Conservation (phyloP, 1,139 yeast species). For the Eremothecium cymbalariae region DNA sequence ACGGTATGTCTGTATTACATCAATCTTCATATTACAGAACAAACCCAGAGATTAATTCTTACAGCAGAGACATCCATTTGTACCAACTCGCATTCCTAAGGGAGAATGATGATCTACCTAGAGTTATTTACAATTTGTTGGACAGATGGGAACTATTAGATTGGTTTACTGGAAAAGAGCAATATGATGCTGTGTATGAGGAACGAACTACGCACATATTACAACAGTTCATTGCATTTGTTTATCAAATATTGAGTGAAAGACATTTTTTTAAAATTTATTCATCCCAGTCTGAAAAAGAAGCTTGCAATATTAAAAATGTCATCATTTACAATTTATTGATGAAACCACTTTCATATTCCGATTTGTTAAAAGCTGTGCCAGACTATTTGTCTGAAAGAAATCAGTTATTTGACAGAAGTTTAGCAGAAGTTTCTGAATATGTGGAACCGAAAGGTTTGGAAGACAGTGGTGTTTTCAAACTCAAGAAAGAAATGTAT, state of each 20-base stretch:
- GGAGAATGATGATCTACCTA: constrained; percentile 37
- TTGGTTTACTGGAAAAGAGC: constrained; percentile 42
- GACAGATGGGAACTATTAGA: constrained; percentile 53
- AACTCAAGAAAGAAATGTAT: constrained; percentile 41
- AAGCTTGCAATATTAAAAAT: constrained; percentile 30
- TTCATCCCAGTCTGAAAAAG: constrained; percentile 28
- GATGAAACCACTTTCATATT: constrained; percentile 47
- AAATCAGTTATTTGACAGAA: constrained; percentile 33
- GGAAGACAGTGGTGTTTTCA: constrained; percentile 50
- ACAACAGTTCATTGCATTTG: constrained; percentile 46
- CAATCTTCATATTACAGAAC: constrained; percentile 37
- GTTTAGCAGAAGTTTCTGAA: constrained; percentile 41
- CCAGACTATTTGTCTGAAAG: constrained; percentile 35
- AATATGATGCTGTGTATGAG: constrained; percentile 45
- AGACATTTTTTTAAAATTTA: constrained; percentile 40
- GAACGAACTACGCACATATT: constrained; percentile 46
- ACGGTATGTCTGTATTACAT: constrained; percentile 47
- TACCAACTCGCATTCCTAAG: constrained; percentile 46
- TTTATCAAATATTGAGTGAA: constrained; percentile 50
- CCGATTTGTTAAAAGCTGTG: constrained; percentile 38
- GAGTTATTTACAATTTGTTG: constrained; percentile 42
- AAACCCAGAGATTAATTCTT: constrained; percentile 29
- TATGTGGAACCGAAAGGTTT: constrained; percentile 48
- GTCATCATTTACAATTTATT: constrained; percentile 43
- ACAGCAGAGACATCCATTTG: constrained; percentile 50